Evolutionary conservation across 1,284 basidiomycete species (phyloP).

Genomic region (Takashimella tepidaria): DNA sequence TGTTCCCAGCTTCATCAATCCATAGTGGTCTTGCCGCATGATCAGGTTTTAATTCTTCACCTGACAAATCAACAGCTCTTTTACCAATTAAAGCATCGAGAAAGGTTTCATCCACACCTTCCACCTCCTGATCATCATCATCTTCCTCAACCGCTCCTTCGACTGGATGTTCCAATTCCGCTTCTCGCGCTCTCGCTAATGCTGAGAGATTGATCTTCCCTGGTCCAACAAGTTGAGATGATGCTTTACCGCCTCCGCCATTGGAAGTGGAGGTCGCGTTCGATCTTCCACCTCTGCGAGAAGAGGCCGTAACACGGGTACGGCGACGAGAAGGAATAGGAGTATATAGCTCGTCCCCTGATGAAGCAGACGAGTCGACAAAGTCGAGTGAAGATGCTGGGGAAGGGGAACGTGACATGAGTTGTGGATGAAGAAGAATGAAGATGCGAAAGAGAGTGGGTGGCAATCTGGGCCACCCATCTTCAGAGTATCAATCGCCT

Average conservation of each 20-base stretch:
- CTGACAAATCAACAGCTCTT: constrained; percentile 34
- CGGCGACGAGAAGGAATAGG: constrained; percentile 6
- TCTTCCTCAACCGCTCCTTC: constrained; percentile 28
- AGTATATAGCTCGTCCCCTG: constrained; percentile 34
- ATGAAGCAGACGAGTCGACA: constrained; percentile 32
- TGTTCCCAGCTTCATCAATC: constrained; percentile 91
- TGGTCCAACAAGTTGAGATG: neutral
- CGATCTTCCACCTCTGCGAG: constrained; percentile 9
- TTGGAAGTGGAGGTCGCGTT: constrained; percentile 11
- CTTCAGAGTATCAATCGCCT: too few relatives aligned
- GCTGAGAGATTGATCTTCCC: constrained; percentile 39
- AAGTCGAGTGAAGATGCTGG: constrained; percentile 45
- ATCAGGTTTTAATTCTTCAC: constrained; percentile 78
- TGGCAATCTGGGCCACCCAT: neutral
- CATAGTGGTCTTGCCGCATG: constrained; percentile 85
- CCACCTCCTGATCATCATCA: constrained; percentile 20
- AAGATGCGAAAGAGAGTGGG: neutral
- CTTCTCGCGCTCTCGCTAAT: constrained; percentile 22
- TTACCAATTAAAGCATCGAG: constrained; percentile 31
- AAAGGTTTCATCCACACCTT: constrained; percentile 27
- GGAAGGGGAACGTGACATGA: constrained; percentile 41
- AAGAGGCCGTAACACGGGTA: neutral
- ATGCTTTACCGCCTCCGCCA: constrained; percentile 1
- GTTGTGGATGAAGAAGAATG: neutral
- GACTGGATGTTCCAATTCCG: constrained; percentile 22